phyloP scores from a whole-genome alignment of 768 basidiomycete species.

The Pulveroboletus sp. region DNA sequence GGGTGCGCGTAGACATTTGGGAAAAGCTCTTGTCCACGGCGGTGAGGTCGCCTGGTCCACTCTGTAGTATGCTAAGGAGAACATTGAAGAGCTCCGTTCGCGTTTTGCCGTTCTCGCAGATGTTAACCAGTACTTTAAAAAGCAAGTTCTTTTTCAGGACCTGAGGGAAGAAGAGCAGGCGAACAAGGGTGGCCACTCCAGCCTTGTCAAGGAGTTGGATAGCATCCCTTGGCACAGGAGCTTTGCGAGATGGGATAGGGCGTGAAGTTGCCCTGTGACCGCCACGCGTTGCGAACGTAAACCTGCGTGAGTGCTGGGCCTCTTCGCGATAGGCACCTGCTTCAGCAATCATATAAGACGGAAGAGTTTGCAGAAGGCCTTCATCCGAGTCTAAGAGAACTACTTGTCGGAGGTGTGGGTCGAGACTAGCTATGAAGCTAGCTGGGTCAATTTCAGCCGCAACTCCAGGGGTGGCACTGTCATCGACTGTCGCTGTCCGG shows the following conservation, averaged over 20 bases:
- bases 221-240: constrained; percentile 67
- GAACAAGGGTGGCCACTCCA: constrained; percentile 83
- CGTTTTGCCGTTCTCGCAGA: constrained; percentile 93
- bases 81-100: constrained; percentile 91
- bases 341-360: constrained; percentile 84
- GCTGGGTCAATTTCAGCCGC: constrained; percentile 81
- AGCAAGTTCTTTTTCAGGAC: constrained; percentile 79
- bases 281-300: constrained; percentile 28
- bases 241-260: constrained; percentile 42
- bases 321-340: constrained; percentile 68
- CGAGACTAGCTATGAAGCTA: constrained; percentile 87
- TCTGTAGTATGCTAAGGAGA: constrained; percentile 89
- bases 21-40: constrained; percentile 92
- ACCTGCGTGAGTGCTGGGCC: constrained; percentile 34
- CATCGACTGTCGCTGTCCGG: constrained; percentile 29
- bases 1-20: constrained; percentile 76
- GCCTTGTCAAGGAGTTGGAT: constrained; percentile 89
- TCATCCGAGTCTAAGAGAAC: constrained; percentile 88
- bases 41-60: constrained; percentile 87
- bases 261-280: constrained; percentile 25
- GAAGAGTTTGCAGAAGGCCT: constrained; percentile 73
- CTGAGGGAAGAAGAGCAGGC: constrained; percentile 95
- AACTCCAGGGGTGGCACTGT: constrained; percentile 30
- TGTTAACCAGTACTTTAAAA: constrained; percentile 86
- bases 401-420: constrained; percentile 84